Conservation (phyloP, 495 filamentous ascomycete species). For the Penicillium daleae region DNA sequence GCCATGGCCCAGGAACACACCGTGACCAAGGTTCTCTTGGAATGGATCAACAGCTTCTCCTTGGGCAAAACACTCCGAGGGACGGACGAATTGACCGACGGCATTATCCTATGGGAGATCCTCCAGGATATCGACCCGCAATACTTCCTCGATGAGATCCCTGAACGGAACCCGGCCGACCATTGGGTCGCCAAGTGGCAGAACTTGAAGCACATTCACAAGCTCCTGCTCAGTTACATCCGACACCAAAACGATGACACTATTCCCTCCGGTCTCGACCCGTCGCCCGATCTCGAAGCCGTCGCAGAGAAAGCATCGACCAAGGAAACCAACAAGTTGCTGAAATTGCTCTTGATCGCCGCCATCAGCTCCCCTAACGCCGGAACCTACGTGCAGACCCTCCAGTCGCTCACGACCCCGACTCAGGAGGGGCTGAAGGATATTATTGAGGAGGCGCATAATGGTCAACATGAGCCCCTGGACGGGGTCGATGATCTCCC, state of each 20-base stretch:
- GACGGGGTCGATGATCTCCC: slow-evolving; percentile 43
- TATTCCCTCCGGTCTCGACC: slow-evolving; percentile 52
- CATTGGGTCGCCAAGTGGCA: slow-evolving; percentile 57
- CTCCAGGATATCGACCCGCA: slow-evolving; percentile 68
- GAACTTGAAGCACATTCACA: slow-evolving; percentile 71
- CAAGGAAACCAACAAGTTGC: slow-evolving; percentile 57
- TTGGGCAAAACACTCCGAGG: slow-evolving; percentile 48
- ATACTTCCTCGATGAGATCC: slow-evolving; percentile 68
- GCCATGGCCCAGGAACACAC: slow-evolving; percentile 51
- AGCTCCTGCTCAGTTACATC: slow-evolving; percentile 67
- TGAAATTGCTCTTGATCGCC: slow-evolving; percentile 65
- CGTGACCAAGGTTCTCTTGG: slow-evolving; percentile 55
- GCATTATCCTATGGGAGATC: slow-evolving; percentile 71
- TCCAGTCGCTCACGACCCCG: slow-evolving; percentile 49
- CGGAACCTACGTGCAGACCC: slow-evolving; percentile 56
- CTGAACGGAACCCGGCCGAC: slow-evolving; percentile 55
- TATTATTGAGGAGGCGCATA: slow-evolving; percentile 55
- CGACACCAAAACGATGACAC: slow-evolving; percentile 55
- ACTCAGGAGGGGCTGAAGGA: slow-evolving; percentile 53
- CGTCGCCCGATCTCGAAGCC: slow-evolving; percentile 60
- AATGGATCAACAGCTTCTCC: slow-evolving; percentile 62
- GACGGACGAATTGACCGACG: slow-evolving; percentile 73
- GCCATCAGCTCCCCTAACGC: slow-evolving; percentile 62
- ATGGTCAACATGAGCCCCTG: slow-evolving; percentile 41
- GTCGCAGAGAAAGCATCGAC: slow-evolving; percentile 53